phyloP scores from a whole-genome alignment of 768 basidiomycete genomes.

The Coprinellus aureogranulatus region DNA sequence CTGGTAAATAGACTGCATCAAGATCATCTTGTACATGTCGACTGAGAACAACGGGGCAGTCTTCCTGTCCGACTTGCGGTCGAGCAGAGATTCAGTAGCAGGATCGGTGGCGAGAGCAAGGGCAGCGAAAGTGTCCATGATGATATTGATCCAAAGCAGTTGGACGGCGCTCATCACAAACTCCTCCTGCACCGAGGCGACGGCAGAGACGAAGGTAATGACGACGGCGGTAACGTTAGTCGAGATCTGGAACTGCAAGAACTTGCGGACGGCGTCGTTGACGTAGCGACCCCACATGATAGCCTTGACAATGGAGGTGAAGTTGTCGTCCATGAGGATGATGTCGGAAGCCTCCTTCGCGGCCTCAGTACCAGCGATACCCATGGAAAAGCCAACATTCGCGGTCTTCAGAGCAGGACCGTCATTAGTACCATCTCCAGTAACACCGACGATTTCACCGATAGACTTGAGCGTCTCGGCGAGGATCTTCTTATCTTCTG shows the following conservation, averaged over 20 bases:
- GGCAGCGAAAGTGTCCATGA: slow-evolving; percentile 98
- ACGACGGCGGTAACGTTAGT: slow-evolving; percentile 95
- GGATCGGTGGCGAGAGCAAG: slow-evolving; percentile 97
- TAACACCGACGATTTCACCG: slow-evolving; percentile 92
- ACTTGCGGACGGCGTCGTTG: slow-evolving; percentile 96
- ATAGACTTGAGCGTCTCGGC: slow-evolving; percentile 86
- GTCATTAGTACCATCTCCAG: slow-evolving; percentile 98
- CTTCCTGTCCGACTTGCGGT: slow-evolving; percentile 90
- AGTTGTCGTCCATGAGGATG: slow-evolving; percentile 97
- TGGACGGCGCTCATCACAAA: slow-evolving; percentile 96
- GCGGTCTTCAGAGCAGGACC: slow-evolving; percentile 95
- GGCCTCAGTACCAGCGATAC: slow-evolving; percentile 94
- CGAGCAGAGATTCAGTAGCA: slow-evolving; percentile 72
- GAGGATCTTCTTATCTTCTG: slow-evolving; percentile 93
- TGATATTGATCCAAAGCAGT: slow-evolving; percentile 97
- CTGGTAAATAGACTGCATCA: slow-evolving; percentile 87
- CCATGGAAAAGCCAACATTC: slow-evolving; percentile 96
- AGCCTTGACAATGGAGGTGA: slow-evolving; percentile 92
- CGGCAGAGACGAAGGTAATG: slow-evolving; percentile 88
- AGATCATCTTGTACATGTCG: slow-evolving; percentile 96
- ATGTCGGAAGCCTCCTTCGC: slow-evolving; percentile 99
- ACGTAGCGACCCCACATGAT: slow-evolving; percentile 99
- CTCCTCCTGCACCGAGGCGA: slow-evolving; percentile 69
- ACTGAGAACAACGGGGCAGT: slow-evolving; percentile 84
- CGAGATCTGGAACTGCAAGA: slow-evolving; percentile 92